phyloP scores from a whole-genome alignment of 768 basidiomycete genomes.

The Dictyophora rubrovolvata region DNA sequence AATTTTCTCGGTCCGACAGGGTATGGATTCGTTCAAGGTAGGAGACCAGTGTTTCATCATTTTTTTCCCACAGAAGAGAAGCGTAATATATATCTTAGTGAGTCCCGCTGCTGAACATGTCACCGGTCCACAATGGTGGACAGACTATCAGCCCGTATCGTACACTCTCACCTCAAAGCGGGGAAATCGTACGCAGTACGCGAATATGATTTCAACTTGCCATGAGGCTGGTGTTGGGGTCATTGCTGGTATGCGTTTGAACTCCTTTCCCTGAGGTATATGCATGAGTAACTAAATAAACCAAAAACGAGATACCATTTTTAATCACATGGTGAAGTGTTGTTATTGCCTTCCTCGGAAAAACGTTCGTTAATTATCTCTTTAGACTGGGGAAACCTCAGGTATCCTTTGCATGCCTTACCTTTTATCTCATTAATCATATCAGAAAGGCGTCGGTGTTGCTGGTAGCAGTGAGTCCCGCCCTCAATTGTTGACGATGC shows the following conservation, averaged over 20 bases:
- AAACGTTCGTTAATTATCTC: background rate
- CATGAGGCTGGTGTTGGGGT: constrained; percentile 48
- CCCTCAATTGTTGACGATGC: background rate
- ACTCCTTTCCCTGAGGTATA: background rate
- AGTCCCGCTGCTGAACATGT: constrained; percentile 52
- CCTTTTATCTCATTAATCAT: background rate
- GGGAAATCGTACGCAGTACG: constrained; percentile 43
- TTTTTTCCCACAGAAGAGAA: background rate
- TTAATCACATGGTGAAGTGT: constrained; percentile 49
- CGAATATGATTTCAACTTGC: constrained; percentile 38
- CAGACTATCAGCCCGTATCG: constrained; percentile 61
- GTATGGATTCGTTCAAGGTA: constrained; percentile 60
- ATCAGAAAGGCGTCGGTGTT: constrained; percentile 12
- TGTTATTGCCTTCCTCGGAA: background rate
- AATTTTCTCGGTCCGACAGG: constrained; percentile 53
- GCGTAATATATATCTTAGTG: constrained; percentile 15
- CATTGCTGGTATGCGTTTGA: constrained; percentile 29
- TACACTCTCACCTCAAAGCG: constrained; percentile 58
- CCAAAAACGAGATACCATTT: constrained; percentile 34
- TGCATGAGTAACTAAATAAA: constrained; percentile 19
- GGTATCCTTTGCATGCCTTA: background rate
- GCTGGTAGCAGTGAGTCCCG: constrained; percentile 11
- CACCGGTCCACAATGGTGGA: constrained; percentile 58
- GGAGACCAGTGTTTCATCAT: too few species aligned
- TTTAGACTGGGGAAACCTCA: background rate